Conservation (phyloP, 176 grass and related monocot genomes). For the Urochloa ruziziensis region DNA sequence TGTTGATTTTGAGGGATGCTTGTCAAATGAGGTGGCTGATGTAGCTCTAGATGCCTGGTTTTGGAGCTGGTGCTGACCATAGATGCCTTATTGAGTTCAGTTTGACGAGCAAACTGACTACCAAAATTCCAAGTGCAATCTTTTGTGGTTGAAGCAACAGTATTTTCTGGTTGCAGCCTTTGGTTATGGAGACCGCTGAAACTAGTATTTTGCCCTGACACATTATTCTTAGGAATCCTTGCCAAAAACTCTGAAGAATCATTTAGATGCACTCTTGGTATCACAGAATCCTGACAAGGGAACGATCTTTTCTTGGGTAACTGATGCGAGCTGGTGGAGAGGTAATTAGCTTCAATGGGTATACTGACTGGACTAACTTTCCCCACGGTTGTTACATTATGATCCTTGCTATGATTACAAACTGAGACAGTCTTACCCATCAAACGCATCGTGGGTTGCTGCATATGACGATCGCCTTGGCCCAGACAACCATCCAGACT, state of each 20-base stretch:
- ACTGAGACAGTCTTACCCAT: slow-evolving; percentile 74
- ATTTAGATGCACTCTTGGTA: slow-evolving; percentile 11
- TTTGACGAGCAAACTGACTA: slow-evolving; percentile 34
- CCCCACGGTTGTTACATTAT: slow-evolving; percentile 27
- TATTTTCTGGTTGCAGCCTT: slow-evolving; percentile 19
- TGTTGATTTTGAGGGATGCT: slow-evolving; percentile 36
- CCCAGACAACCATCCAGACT: slow-evolving; percentile 21
- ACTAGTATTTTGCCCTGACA: slow-evolving; percentile 13
- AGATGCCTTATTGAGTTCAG: slow-evolving; percentile 30
- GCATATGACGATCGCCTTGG: slow-evolving; percentile 18
- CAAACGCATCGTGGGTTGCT: slow-evolving; percentile 56
- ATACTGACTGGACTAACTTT: slow-evolving; percentile 29
- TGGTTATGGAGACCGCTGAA: slow-evolving; percentile 31
- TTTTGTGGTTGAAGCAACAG: slow-evolving; percentile 23
- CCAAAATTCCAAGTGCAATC: slow-evolving; percentile 43
- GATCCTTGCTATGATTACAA: slow-evolving; percentile 44
- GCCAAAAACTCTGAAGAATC: slow-evolving; percentile 21
- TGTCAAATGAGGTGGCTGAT: slow-evolving; percentile 4
- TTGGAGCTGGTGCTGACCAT: slow-evolving; percentile 2
- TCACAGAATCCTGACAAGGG: slow-evolving; percentile 28
- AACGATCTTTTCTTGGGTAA: slow-evolving; percentile 35
- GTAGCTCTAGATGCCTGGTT: slow-evolving; percentile 24
- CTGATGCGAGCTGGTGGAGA: slow-evolving; percentile 16
- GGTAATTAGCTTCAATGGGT: slow-evolving; percentile 3
- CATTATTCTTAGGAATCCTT: slow-evolving; percentile 1